Percentiles rank a stretch among this genome's conserved stretches.
Conservation (phyloP, 371 early-diverging fungal genomes). For the Mortierella polycephala region DNA sequence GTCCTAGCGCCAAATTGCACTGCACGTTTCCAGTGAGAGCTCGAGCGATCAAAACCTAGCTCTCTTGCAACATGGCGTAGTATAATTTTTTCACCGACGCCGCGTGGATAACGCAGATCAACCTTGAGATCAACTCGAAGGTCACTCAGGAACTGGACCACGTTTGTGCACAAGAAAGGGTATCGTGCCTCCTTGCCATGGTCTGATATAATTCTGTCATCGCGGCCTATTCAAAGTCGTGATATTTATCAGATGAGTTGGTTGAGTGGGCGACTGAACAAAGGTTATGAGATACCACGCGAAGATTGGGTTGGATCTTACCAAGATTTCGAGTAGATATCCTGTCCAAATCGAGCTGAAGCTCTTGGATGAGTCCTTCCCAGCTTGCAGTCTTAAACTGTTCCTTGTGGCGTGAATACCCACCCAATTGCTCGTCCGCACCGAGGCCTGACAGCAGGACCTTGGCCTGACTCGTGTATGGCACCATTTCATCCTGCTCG, state of each 20-base stretch:
- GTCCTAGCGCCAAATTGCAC: constrained; percentile 97
- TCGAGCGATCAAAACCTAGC: constrained; percentile 68
- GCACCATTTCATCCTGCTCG: constrained; percentile 17
- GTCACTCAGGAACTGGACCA: constrained; percentile 74
- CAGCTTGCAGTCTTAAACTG: constrained; percentile 75
- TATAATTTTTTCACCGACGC: constrained; percentile 93
- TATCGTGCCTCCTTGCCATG: constrained; percentile 91
- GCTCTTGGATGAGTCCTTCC: constrained; percentile 75
- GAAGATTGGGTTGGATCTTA: constrained; percentile 11
- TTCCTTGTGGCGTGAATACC: constrained; percentile 90
- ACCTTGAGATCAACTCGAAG: constrained; percentile 84
- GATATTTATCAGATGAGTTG: no score
- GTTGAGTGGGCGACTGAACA: neutral
- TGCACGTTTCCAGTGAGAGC: constrained; percentile 85
- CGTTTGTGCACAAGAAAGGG: constrained; percentile 84
- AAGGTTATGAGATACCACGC: constrained; percentile 1
- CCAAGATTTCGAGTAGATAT: constrained; percentile 88
- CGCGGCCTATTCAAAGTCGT: constrained; percentile 71
- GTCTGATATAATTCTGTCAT: constrained; percentile 93
- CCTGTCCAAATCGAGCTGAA: constrained; percentile 87
- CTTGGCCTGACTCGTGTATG: constrained; percentile 73
- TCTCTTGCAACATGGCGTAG: constrained; percentile 73
- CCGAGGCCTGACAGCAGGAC: constrained; percentile 94
- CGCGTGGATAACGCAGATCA: constrained; percentile 82
- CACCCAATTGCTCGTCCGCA: constrained; percentile 95